A percentile compares a stretch with the other conserved stretches of the same genome.
phyloP scores from a whole-genome alignment of 768 basidiomycete species.

The Aureoboletus auriporus region DNA sequence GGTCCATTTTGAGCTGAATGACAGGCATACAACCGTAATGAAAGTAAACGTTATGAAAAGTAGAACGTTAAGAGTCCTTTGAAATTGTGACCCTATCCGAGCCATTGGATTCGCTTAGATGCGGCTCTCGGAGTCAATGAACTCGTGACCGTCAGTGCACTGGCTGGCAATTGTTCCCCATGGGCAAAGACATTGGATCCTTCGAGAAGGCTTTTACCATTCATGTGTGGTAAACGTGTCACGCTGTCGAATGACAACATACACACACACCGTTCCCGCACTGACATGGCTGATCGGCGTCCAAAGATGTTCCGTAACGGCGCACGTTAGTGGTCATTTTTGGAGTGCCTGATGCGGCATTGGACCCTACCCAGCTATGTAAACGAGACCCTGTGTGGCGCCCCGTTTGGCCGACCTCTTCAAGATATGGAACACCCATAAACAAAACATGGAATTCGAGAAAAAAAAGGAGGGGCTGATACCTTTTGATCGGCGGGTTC shows the following conservation, averaged over 20 bases:
- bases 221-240: conserved; percentile 1
- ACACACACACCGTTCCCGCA: background rate
- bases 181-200: background rate
- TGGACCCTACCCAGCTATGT: conserved; percentile 7
- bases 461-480: no score
- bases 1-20: background rate
- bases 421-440: background rate
- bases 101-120: no score
- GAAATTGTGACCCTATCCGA: no score
- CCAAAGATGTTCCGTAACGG: conserved; percentile 12
- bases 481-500: no score
- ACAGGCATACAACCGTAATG: background rate
- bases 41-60: background rate
- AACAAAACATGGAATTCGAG: no score
- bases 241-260: background rate
- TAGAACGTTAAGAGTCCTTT: no score
- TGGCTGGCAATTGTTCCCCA: no score
- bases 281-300: conserved; percentile 15
- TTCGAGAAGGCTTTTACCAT: background rate
- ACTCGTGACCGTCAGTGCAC: no score
- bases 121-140: no score
- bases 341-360: conserved; percentile 13
- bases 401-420: background rate
- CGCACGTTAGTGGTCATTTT: conserved; percentile 9
- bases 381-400: conserved; percentile 19